These are phyloP conservation scores for Cladorrhinum sp. DNA, from an alignment of 2,329 filamentous ascomycete species.

Conservation along the genomic window DNA sequence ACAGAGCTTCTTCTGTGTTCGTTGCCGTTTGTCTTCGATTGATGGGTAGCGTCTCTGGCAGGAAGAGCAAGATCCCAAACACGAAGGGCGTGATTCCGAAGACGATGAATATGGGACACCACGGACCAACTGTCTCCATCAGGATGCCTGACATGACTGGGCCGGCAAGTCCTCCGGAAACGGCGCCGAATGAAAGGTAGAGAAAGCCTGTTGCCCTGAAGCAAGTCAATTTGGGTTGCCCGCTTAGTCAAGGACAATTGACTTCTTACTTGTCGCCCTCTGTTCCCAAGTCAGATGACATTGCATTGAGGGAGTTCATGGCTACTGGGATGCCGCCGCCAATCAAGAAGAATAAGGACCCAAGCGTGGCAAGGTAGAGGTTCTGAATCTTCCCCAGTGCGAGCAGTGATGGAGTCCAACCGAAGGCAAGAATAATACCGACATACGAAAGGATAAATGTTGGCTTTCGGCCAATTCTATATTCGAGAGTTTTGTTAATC, in stretches of 20 bases:
- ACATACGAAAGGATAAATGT: constrained; percentile 21
- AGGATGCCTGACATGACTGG: constrained; percentile 22
- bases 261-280: constrained; percentile 20
- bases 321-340: constrained; percentile 25
- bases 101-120: constrained; percentile 22
- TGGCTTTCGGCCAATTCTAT: constrained; percentile 25
- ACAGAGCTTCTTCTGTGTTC: neutral
- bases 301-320: constrained; percentile 23
- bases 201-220: constrained; percentile 21
- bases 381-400: constrained; percentile 12
- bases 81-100: constrained; percentile 21
- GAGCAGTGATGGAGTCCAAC: constrained; percentile 21
- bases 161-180: constrained; percentile 17
- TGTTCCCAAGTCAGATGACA: constrained; percentile 23
- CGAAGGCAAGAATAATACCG: constrained; percentile 20
- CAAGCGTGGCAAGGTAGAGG: constrained; percentile 16
- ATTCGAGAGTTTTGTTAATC: neutral
- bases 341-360: constrained; percentile 23
- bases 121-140: constrained; percentile 24
- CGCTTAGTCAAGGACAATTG: neutral
- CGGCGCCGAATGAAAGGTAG: constrained; percentile 22
- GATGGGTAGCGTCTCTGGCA: constrained; percentile 24
- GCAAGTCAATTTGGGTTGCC: neutral
- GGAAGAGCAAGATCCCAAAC: constrained; percentile 17
- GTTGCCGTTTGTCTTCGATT: constrained; percentile 6